Conservation (phyloP, 345 rosid genomes). For the Melaleuca alternifolia region DNA sequence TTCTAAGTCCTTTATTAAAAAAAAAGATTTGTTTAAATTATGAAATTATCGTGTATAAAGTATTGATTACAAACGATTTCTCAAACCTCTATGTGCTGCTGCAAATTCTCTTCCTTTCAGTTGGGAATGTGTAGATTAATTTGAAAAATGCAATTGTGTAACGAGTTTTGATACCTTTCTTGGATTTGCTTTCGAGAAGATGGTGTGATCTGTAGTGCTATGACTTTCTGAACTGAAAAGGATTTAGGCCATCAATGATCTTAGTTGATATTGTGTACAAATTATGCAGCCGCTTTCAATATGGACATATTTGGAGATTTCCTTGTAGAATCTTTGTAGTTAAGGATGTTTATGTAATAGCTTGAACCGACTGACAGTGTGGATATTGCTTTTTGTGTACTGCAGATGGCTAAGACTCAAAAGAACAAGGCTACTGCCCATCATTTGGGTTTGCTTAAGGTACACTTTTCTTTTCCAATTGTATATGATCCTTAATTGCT, state of each 20-base stretch:
- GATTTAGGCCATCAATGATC: neutral
- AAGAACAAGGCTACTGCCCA: conserved; percentile 98
- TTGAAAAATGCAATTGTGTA: neutral
- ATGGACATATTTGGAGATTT: neutral
- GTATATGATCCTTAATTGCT: neutral
- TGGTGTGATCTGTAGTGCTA: neutral
- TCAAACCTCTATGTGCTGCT: neutral
- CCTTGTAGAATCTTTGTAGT: neutral
- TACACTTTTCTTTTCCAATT: conserved; percentile 1
- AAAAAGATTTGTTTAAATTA: neutral
- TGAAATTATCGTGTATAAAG: neutral
- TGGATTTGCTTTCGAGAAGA: neutral
- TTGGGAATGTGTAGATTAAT: neutral
- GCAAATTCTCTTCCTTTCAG: neutral
- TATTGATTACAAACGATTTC: neutral
- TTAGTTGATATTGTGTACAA: neutral
- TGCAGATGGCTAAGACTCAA: conserved; percentile 94
- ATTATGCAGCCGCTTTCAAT: neutral
- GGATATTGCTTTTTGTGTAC: neutral
- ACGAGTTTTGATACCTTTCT: neutral
- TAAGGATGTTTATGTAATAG: neutral
- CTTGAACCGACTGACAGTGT: neutral
- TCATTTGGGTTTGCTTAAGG: conserved; percentile 96
- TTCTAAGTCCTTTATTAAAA: neutral
- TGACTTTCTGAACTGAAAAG: neutral